Conservation (phyloP, 1,284 basidiomycete species). For the Cutaneotrichosporon cavernicola region DNA sequence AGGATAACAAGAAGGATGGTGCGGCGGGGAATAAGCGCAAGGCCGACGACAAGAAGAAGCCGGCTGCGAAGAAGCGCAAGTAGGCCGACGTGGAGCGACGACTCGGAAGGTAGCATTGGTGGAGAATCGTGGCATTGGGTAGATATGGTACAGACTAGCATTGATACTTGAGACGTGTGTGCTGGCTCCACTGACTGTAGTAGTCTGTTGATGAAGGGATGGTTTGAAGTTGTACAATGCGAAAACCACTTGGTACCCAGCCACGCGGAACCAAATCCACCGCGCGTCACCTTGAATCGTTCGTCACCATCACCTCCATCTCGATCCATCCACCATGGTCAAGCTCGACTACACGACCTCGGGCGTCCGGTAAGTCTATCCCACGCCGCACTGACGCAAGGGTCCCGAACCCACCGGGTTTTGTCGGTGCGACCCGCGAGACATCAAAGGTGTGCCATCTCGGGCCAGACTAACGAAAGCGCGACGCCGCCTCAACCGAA, state of each 20-base stretch:
- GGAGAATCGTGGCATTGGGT: not conserved
- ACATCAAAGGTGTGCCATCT: constrained; percentile 17
- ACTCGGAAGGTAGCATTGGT: not conserved
- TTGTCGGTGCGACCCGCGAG: constrained; percentile 10
- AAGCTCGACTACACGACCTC: constrained; percentile 14
- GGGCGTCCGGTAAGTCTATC: constrained; percentile 4
- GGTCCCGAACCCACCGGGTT: constrained; percentile 20
- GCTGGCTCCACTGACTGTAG: no score
- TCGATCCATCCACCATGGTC: constrained; percentile 7
- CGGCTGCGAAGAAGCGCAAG: constrained; percentile 13
- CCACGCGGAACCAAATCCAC: no score
- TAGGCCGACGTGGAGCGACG: not conserved
- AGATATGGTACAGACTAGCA: not conserved
- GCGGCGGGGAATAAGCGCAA: constrained; percentile 59
- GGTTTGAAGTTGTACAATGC: no score
- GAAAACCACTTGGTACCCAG: no score
- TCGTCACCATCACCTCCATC: no score
- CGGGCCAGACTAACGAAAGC: not conserved
- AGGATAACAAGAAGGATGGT: constrained; percentile 32
- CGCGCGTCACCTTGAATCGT: no score
- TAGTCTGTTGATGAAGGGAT: no score
- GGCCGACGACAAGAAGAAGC: constrained; percentile 30
- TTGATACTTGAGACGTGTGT: not conserved
- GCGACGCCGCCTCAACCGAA: constrained; percentile 5
- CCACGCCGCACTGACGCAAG: constrained; percentile 4